phyloP scores from a whole-genome alignment of 495 filamentous ascomycete species.

The Barbatosphaeria neglecta region DNA sequence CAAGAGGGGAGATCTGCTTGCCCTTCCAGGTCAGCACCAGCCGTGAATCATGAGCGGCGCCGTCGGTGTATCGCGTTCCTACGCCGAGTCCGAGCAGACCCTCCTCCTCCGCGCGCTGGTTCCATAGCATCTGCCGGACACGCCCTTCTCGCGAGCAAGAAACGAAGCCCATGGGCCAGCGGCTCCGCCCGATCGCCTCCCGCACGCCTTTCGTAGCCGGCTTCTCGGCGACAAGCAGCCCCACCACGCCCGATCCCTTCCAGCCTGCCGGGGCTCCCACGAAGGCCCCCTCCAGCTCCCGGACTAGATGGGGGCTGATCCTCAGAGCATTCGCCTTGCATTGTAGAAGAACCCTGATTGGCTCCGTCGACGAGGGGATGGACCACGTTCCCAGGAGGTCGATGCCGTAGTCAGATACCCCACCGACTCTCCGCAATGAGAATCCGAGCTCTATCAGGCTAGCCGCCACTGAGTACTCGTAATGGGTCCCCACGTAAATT shows the following conservation, averaged over 20 bases:
- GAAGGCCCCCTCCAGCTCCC: slow-evolving; percentile 80
- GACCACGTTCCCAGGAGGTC: slow-evolving; percentile 78
- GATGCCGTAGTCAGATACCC: slow-evolving; percentile 64
- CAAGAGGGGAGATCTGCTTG: slow-evolving; percentile 17
- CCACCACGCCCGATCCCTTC: slow-evolving; percentile 48
- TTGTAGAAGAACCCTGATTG: slow-evolving; percentile 60
- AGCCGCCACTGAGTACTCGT: slow-evolving; percentile 60
- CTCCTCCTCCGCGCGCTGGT: slow-evolving; percentile 46
- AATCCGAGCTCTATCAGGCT: slow-evolving; percentile 54
- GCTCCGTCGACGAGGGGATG: slow-evolving; percentile 36
- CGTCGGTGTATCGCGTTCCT: slow-evolving; percentile 35
- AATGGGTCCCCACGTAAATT: slow-evolving; percentile 53
- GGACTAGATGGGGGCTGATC: slow-evolving; percentile 52
- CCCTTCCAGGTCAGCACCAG: slow-evolving; percentile 50
- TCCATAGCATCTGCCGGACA: slow-evolving; percentile 61
- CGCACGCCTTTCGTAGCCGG: slow-evolving; percentile 43
- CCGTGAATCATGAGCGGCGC: slow-evolving; percentile 8
- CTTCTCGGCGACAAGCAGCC: slow-evolving; percentile 43
- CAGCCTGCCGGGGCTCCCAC: slow-evolving; percentile 57
- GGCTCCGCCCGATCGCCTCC: slow-evolving; percentile 54
- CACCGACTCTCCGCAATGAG: slow-evolving; percentile 59
- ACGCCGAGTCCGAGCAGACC: slow-evolving; percentile 56
- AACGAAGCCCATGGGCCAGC: slow-evolving; percentile 52
- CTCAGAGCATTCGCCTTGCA: slow-evolving; percentile 60
- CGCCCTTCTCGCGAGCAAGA: slow-evolving; percentile 36